phyloP scores from a whole-genome alignment of 441 rosid species.

The Erodium moschatum region DNA sequence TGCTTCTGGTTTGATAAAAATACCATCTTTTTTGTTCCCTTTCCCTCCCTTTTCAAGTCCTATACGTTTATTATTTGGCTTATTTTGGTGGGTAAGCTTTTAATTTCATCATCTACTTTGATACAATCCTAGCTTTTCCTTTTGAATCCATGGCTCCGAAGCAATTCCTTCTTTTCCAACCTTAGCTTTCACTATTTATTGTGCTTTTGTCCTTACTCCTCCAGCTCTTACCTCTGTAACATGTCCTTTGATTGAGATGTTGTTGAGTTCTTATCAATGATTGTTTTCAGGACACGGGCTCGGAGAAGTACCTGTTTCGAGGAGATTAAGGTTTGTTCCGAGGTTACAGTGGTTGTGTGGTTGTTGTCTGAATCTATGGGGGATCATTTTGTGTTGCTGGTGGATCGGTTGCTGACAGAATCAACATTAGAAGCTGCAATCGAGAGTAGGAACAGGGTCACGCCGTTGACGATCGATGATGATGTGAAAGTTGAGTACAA shows the following conservation, averaged over 20 bases:
- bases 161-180: neutral
- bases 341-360: constrained; percentile 3
- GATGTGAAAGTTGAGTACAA: constrained; percentile 26
- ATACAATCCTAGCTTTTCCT: constrained; percentile 10
- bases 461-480: constrained; percentile 21
- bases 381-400: constrained; percentile 84
- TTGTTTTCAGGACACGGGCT: too few species aligned
- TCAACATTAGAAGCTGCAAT: constrained; percentile 81
- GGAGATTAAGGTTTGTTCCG: constrained; percentile 16
- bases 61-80: constrained; percentile 10
- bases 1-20: neutral
- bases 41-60: neutral
- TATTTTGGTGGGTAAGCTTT: constrained; percentile 22
- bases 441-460: constrained; percentile 52
- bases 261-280: neutral
- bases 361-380: constrained; percentile 37
- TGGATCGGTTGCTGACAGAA: constrained; percentile 82
- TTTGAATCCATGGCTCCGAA: neutral
- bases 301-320: constrained; percentile 3
- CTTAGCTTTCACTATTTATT: neutral
- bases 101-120: constrained; percentile 6
- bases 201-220: neutral
- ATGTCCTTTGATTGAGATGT: neutral
- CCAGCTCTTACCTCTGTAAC: too few species aligned
- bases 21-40: too few species aligned